Conservation (phyloP, 495 filamentous ascomycete species). For the Penicillium cosmopolitanum region DNA sequence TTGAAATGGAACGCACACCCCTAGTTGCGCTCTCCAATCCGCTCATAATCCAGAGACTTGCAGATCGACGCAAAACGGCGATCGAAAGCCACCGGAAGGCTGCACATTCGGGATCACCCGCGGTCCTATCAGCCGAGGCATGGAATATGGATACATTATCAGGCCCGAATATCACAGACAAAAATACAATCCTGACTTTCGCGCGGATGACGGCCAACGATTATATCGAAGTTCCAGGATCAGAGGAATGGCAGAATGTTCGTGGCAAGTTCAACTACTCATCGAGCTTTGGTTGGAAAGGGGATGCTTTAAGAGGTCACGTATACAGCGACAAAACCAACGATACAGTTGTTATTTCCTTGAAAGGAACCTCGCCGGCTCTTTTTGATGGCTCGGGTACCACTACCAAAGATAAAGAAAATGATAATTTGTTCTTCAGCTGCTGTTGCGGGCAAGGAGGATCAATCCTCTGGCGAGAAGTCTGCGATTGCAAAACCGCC, state of each 20-base stretch:
- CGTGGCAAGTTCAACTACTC: constrained; percentile 80
- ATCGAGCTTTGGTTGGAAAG: constrained; percentile 84
- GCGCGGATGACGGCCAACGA: constrained; percentile 87
- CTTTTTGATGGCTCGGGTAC: constrained; percentile 95
- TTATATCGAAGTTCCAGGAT: constrained; percentile 72
- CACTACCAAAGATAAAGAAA: constrained; percentile 94
- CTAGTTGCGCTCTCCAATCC: constrained; percentile 61
- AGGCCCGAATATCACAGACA: constrained; percentile 84
- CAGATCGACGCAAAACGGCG: constrained; percentile 72
- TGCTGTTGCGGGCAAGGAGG: constrained; percentile 96
- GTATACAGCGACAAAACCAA: constrained; percentile 87
- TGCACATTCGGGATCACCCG: constrained; percentile 64
- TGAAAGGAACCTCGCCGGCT: constrained; percentile 89
- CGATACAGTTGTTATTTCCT: constrained; percentile 82
- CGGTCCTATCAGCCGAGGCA: constrained; percentile 64
- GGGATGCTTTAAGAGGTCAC: constrained; percentile 87
- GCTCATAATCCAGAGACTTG: constrained; percentile 75
- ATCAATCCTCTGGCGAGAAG: constrained; percentile 82
- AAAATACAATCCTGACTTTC: constrained; percentile 78
- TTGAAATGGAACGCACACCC: constrained; percentile 28
- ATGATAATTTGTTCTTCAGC: constrained; percentile 97
- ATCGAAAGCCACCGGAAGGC: constrained; percentile 76
- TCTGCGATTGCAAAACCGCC: constrained; percentile 84
- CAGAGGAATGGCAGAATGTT: constrained; percentile 83
- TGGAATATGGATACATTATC: constrained; percentile 83